These are phyloP conservation scores for Clitoria ternatea DNA, from an alignment of 306 rosid species.

Conservation along the genomic window DNA sequence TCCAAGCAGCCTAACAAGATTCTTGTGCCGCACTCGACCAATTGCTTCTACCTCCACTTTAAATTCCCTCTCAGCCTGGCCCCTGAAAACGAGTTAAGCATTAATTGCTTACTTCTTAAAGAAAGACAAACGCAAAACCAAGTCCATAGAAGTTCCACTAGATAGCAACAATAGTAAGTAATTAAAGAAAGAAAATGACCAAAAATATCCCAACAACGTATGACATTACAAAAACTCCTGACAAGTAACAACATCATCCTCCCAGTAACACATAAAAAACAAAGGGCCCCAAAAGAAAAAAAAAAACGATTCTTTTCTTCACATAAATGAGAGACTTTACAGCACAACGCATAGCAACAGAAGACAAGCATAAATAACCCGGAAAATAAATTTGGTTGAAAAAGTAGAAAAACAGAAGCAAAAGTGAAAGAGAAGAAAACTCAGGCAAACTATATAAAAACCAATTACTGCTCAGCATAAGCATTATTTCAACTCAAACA, in stretches of 20 bases:
- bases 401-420: neutral
- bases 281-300: slow-evolving; percentile 14
- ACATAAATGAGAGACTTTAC: slow-evolving; percentile 33
- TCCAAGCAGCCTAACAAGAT: slow-evolving; percentile 95
- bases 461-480: slow-evolving; percentile 3
- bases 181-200: neutral
- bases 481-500: neutral
- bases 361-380: slow-evolving; percentile 36
- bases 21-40: slow-evolving; percentile 97
- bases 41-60: slow-evolving; percentile 92
- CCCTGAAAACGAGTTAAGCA: slow-evolving; percentile 47
- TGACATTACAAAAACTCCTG: slow-evolving; percentile 10
- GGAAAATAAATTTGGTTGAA: neutral
- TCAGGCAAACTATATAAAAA: neutral
- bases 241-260: slow-evolving; percentile 16
- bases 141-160: neutral
- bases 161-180: neutral
- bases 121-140: slow-evolving; percentile 3
- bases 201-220: neutral
- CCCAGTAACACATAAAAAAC: slow-evolving; percentile 19
- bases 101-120: neutral
- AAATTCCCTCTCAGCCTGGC: slow-evolving; percentile 98
- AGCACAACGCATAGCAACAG: slow-evolving; percentile 26
- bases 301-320: slow-evolving; percentile 29
- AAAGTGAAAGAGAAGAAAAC: slow-evolving; percentile 22